Evolutionary conservation across 192 early-diverging fungal genomes (phyloP).

Genomic region (Coemansia aciculifera): DNA sequence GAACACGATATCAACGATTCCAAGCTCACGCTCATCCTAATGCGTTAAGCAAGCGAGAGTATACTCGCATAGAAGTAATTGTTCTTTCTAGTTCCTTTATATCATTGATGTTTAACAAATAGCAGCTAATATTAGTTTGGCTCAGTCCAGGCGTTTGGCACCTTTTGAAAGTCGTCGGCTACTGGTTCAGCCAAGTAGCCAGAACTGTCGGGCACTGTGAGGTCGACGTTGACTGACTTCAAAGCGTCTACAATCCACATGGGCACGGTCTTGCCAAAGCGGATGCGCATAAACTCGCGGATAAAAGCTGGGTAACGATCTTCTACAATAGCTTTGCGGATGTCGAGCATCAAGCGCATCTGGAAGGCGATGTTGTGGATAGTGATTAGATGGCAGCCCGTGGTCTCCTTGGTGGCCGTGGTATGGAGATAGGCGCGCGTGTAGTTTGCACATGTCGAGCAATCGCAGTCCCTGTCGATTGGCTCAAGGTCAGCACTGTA

Average conservation of each 20-base stretch:
- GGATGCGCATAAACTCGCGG: conserved; percentile 65
- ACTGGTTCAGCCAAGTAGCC: conserved; percentile 41
- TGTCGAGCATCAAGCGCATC: conserved; percentile 77
- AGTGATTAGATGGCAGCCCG: conserved; percentile 77
- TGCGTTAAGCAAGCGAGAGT: conserved; percentile 10
- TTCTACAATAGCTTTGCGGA: conserved; percentile 68
- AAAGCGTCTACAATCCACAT: conserved; percentile 74
- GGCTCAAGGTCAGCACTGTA: conserved; percentile 67
- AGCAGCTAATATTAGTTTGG: not conserved
- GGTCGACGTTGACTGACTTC: conserved; percentile 66
- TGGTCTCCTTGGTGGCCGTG: conserved; percentile 71
- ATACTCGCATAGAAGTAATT: not conserved
- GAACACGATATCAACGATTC: conserved; percentile 76
- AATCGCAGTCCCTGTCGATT: conserved; percentile 76
- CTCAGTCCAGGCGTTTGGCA: conserved; percentile 19
- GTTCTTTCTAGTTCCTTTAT: not conserved
- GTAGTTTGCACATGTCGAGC: conserved; percentile 72
- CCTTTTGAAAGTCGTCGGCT: conserved; percentile 44
- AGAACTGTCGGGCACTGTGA: conserved; percentile 38
- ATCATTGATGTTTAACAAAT: not conserved
- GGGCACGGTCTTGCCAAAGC: conserved; percentile 67
- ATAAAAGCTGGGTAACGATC: conserved; percentile 71
- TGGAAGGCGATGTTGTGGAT: conserved; percentile 87
- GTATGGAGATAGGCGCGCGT: conserved; percentile 73
- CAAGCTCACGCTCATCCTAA: conserved; percentile 73